Base-by-base conservation (phyloP, 1,284 basidiomycete genomes). In the Cystobasidium sp. region DNA sequence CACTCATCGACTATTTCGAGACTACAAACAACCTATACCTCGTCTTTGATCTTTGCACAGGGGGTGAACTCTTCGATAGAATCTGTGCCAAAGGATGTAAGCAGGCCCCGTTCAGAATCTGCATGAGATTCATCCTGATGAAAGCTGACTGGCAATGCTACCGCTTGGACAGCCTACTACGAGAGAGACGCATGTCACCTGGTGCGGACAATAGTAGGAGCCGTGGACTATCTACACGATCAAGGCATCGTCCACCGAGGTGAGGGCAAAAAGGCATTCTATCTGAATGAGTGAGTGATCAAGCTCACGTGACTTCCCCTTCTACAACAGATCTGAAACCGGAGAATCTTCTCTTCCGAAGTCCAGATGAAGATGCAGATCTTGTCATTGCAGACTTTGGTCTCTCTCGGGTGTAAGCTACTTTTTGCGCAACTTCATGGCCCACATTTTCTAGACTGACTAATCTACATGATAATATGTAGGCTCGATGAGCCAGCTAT, bases 371-470 rank as follows among this genome's bases (percentile, higher is more conserved):
- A 81, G 90, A 95, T 71, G 91, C 94, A 9, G 94, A 97, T 80
- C 90, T 99, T 79, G 92, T 97, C 88, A 91, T 99, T 77, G 96
- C 97, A 4, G 97, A 99, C 83, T 99, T 99, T 83, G 97, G 97
- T 12, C 87, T 97, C 74, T 82, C 85, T 8, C 76, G 80, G 62
- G 65, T 79, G 59, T 71, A 43, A 41, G 69, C 64, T 9, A 37
- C 10, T 6, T 12, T 37, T 31, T 56, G 53, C 22, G 18, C 20
- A 22, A 56, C 12, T 31, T 31, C 2, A 44, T 6, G 18, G 1
- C 24, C 43, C 0, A n/a, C 12, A 41, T n/a, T 24, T 49, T 4
- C 18, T 58, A 31, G 7, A 64, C n/a, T 46, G 44, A 14, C 52
- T 72, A 10, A 55, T 44, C n/a, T 47, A 51, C 16, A 31, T 20